These are phyloP conservation scores for Amanita jacksonii DNA, from an alignment of 768 basidiomycete genomes.

Conservation along the genomic window DNA sequence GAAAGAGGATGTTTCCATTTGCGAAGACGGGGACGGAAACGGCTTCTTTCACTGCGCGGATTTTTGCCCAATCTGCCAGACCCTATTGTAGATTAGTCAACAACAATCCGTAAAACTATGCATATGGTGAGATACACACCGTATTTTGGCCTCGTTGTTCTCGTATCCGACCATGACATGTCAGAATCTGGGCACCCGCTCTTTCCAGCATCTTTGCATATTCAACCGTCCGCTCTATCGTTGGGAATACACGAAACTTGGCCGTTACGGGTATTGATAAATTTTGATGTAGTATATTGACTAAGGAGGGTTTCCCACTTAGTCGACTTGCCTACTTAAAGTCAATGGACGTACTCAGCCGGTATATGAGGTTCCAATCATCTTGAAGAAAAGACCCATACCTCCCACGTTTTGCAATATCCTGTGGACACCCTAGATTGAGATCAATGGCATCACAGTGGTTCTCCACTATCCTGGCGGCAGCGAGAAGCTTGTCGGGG, in stretches of 20 bases:
- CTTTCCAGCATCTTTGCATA: slow-evolving; percentile 95
- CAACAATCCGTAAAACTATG: neutral
- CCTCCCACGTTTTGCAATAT: slow-evolving; percentile 78
- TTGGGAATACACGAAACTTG: slow-evolving; percentile 89
- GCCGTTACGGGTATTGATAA: slow-evolving; percentile 91
- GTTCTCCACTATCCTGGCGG: slow-evolving; percentile 67
- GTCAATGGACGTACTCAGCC: slow-evolving; percentile 46
- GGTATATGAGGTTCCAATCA: slow-evolving; percentile 85
- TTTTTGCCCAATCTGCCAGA: slow-evolving; percentile 83
- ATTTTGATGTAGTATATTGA: slow-evolving; percentile 77
- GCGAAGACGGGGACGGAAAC: slow-evolving; percentile 92
- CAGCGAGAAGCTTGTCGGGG: slow-evolving; percentile 62
- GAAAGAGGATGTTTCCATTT: slow-evolving; percentile 90
- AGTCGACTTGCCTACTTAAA: neutral
- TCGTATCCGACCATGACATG: slow-evolving; percentile 85
- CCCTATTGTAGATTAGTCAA: slow-evolving; percentile 37
- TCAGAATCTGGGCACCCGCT: slow-evolving; percentile 91
- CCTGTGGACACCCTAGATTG: slow-evolving; percentile 92
- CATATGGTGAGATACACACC: slow-evolving; percentile 26
- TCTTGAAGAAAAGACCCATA: slow-evolving; percentile 93
- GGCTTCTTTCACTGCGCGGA: slow-evolving; percentile 82
- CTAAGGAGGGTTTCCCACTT: slow-evolving; percentile 28
- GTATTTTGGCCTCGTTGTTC: slow-evolving; percentile 87
- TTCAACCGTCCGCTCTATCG: slow-evolving; percentile 77
- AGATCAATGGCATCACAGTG: slow-evolving; percentile 92